Evolutionary conservation across 345 rosid species (phyloP), one percentile per base, ranked within the genome.

Genomic region (Orychophragmus violaceus): DNA sequence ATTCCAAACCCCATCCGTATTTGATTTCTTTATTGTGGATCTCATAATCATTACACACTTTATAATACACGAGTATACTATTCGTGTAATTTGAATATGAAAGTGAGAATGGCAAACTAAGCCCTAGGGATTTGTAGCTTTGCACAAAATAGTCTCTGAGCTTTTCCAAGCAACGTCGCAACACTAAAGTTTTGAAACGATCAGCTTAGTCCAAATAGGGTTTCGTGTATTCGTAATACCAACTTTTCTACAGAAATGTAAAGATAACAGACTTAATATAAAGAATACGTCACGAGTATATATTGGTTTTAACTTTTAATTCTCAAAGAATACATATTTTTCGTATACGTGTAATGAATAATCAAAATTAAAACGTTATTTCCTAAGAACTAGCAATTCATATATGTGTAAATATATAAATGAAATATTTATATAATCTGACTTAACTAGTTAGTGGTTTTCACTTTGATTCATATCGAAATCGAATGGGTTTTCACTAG

Each of bases 41-140:
- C 77, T 60, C 54, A 53, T 67, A 60, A 74, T 74, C 77, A 67
- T 74, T 68, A 59, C 77, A 25, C 57, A 7, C 68, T 54, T 59
- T 74, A 60, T 44, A 66, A 60, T 64, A 64, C 19, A 46, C 11
- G 32, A 29, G 32, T 36, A 50, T 35, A 59, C 8, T 53, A 14
- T 62, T 68, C 59, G 45, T 74, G 41, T 33, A 33, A 32, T 67
- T 67, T 74, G 73, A 67, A 66, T 53, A 61, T 60, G 55, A 59
- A 39, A 49, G 56, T 65, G 62, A 39, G 30, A 49, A 59, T 65
- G 21, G 9, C 59, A 36, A 14, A 37, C 19, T 45, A 36, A 57
- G 12, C 65, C 70, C 51, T 13, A 18, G 12, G n/a, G 24, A 63
- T 56, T 59, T 16, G 27, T 71, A 62, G 30, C 29, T 71, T n/a